Conservation (phyloP, 2,329 filamentous ascomycete species). For the Penicillium sp. region DNA sequence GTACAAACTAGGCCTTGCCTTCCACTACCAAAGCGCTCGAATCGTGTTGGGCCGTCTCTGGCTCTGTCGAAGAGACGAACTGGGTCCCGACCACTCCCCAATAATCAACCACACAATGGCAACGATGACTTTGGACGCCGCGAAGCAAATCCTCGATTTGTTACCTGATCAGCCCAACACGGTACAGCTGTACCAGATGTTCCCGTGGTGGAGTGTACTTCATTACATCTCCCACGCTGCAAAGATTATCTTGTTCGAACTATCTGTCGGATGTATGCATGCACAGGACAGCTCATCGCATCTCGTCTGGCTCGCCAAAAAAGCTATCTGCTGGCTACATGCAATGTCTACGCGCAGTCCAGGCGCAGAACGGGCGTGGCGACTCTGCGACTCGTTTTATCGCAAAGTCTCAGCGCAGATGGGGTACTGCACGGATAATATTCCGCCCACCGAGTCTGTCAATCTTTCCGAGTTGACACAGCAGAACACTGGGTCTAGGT, state of each 20-base stretch:
- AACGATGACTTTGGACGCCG: not conserved
- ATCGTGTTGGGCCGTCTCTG: conserved; percentile 1
- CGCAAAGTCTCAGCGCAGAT: not conserved
- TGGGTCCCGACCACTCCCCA: not conserved
- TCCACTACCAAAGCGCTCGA: conserved; percentile 2
- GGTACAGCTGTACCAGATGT: not conserved
- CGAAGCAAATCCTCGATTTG: conserved; percentile 1
- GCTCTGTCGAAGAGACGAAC: not conserved
- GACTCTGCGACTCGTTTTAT: not conserved
- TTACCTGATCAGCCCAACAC: not conserved
- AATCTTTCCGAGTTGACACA: not conserved
- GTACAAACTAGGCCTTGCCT: not conserved
- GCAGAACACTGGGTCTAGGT: not conserved
- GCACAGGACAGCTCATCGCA: not conserved
- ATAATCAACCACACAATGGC: not conserved
- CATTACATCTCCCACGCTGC: conserved; percentile 1
- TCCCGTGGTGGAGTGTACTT: conserved; percentile 2
- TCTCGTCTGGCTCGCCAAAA: not conserved
- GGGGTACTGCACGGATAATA: not conserved
- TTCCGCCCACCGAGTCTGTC: not conserved
- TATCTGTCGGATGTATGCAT: not conserved
- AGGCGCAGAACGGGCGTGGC: not conserved
- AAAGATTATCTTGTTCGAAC: not conserved
- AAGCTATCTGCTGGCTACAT: not conserved
- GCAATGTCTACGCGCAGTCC: not conserved